Evolutionary conservation across 164 flowering plant genomes (phyloP).

Genomic region (Magnolia kwangsiensis): DNA sequence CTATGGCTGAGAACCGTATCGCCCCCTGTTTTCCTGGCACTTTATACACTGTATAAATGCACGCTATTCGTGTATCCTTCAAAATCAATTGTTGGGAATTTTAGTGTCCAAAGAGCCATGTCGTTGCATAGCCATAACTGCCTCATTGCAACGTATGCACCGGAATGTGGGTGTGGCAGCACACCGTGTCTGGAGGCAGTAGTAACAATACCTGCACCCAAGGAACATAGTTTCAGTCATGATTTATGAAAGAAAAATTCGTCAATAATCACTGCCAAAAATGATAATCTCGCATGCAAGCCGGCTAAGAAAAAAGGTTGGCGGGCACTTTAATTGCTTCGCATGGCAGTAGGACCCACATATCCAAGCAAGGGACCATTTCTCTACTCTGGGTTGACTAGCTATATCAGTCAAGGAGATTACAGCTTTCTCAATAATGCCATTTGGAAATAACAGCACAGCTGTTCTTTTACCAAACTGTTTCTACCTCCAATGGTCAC

Average conservation of each 20-base stretch:
- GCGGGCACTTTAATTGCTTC: no score
- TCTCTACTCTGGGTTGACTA: neutral
- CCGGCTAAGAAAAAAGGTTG: no score
- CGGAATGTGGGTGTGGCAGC: slow-evolving; percentile 65
- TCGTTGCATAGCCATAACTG: slow-evolving; percentile 85
- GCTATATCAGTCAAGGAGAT: neutral
- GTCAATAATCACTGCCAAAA: neutral
- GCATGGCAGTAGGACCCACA: no score
- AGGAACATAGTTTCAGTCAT: neutral
- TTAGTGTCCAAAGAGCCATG: slow-evolving; percentile 24
- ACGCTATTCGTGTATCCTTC: slow-evolving; percentile 5
- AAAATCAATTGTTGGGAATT: slow-evolving; percentile 29
- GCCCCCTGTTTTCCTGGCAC: neutral
- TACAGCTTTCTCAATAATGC: no score
- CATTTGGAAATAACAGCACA: no score
- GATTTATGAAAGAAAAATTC: neutral
- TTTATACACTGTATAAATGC: neutral
- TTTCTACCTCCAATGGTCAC: no score
- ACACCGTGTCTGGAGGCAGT: slow-evolving; percentile 90
- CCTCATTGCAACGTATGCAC: slow-evolving; percentile 77
- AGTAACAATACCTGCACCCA: slow-evolving; percentile 51
- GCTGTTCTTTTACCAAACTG: no score
- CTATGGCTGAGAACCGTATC: neutral
- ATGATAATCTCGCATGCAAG: no score
- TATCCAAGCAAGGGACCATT: neutral